A percentile compares a stretch with the other conserved stretches of the same genome.
Conservation (phyloP, 305 asterid species). For the Plantago coronopus region DNA sequence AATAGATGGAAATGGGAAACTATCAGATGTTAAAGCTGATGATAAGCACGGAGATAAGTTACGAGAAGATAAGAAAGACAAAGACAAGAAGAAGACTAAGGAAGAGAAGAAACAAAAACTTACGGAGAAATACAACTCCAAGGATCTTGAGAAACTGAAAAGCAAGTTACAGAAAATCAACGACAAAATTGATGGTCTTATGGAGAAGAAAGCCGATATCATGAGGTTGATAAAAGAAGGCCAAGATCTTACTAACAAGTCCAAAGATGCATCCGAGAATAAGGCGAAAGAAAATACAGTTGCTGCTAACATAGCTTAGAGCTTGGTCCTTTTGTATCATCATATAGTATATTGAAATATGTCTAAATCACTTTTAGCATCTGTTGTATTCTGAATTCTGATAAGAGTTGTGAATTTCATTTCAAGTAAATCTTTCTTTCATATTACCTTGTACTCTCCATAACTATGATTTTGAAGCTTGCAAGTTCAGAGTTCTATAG, state of each 20-base stretch:
- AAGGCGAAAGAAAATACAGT: constrained; percentile 20
- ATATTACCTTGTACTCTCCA: neutral
- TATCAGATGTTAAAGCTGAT: constrained; percentile 20
- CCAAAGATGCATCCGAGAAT: constrained; percentile 25
- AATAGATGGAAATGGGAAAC: constrained; percentile 27
- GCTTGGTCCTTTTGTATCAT: constrained; percentile 16
- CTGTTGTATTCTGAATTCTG: constrained; percentile 10
- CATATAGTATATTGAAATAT: neutral
- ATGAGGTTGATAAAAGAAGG: constrained; percentile 45
- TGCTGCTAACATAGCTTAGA: constrained; percentile 24
- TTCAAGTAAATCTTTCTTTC: neutral
- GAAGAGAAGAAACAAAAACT: constrained; percentile 40
- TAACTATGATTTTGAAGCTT: neutral
- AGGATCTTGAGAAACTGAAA: constrained; percentile 43
- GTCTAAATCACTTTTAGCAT: constrained; percentile 8
- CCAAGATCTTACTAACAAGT: constrained; percentile 29
- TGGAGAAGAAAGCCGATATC: constrained; percentile 42
- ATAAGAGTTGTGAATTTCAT: neutral
- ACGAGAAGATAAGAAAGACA: constrained; percentile 29
- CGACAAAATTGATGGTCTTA: constrained; percentile 37
- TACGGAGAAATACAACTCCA: constrained; percentile 33
- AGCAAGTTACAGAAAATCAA: constrained; percentile 46
- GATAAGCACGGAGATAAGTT: constrained; percentile 20
- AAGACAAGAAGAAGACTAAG: constrained; percentile 36
- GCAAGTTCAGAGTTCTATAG: neutral